Evolutionary conservation across 2,329 filamentous ascomycete species (phyloP), one percentile per base, ranked within the genome.

Genomic region (Orbilia quercus): DNA sequence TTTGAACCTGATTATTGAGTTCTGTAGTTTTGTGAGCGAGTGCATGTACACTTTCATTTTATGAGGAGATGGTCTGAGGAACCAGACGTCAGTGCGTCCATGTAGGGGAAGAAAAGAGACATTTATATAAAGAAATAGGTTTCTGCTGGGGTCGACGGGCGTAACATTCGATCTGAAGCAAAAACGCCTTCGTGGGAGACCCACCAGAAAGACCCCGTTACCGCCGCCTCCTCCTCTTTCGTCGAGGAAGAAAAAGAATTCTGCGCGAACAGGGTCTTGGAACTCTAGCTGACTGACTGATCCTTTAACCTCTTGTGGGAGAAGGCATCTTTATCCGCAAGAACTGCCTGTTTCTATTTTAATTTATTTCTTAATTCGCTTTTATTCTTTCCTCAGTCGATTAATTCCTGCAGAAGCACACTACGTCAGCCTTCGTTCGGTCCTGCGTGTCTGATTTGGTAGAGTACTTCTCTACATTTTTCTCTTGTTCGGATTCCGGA

Each of bases 191-290:
- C 28, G 28, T 31, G 28, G 28, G 9, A 31, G 28, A 31, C 28
- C 28, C 28, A 31, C 28, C 58, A 34, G 58, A 70, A 71, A 69
- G 58, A 50, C 20, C 25, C 47, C 28, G 48, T 62, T 48, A 48
- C 48, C 54, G 20, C 54, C 23, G 36, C 54, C 38, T 31, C 44
- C 23, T 34, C 54, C 38, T 31, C 44, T 42, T 53, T 63, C 58
- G 47, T 40, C 16, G 12, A 55, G 9, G 28, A 31, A 31, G 28
- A 63, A 63, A 51, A 53, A 34, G 45, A 42, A 23, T 51, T 53
- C 34, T 22, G 36, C 40, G 58, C 58, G 42, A 45, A 63, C 58
- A 63, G 58, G 58, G 58, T 34, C 45, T 28, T 50, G 34, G 14
- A 53, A 20, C 40, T 63, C 47, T 18, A 38, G 18, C 34, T 23